Evolutionary conservation across 208 protist genomes (phyloP).

Genomic region (Leishmania turanica): DNA sequence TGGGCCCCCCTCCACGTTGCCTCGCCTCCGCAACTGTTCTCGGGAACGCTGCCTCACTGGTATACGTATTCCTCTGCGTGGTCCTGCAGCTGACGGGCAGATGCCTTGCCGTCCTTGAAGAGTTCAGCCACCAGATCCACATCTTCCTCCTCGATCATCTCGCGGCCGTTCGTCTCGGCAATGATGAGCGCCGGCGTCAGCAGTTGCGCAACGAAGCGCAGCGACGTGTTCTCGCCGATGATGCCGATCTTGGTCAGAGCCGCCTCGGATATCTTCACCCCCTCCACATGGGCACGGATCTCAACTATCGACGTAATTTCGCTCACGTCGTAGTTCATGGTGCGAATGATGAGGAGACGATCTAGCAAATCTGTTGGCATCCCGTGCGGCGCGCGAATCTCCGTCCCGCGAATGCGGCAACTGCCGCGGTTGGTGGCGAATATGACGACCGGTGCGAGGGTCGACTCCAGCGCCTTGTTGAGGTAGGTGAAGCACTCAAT

Average conservation of each 20-base stretch:
- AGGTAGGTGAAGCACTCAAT: slow-evolving; percentile 99
- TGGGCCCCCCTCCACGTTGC: background rate
- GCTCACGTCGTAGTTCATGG: slow-evolving; percentile 95
- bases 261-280: slow-evolving; percentile 92
- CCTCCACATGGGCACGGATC: slow-evolving; percentile 96
- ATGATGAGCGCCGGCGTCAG: slow-evolving; percentile 97
- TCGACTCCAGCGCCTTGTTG: slow-evolving; percentile 99
- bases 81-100: slow-evolving; percentile 86
- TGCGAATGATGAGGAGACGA: slow-evolving; percentile 99
- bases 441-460: slow-evolving; percentile 99
- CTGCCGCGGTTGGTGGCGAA: slow-evolving; percentile 99
- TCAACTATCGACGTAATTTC: slow-evolving; percentile 97
- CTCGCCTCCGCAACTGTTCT: background rate
- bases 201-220: slow-evolving; percentile 98
- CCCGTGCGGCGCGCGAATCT: slow-evolving; percentile 98
- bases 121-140: slow-evolving; percentile 95
- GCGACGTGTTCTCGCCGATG: slow-evolving; percentile 94
- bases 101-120: slow-evolving; percentile 98
- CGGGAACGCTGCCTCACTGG: slow-evolving; percentile 49
- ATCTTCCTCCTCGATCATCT: slow-evolving; percentile 92
- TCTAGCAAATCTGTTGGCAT: slow-evolving; percentile 99
- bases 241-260: slow-evolving; percentile 90
- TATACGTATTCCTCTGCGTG: slow-evolving; percentile 93
- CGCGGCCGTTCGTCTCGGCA: slow-evolving; percentile 94
- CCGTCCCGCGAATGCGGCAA: slow-evolving; percentile 97